A percentile compares a stretch with the other conserved stretches of the same genome.
phyloP scores from a whole-genome alignment of 2,329 filamentous ascomycete genomes.

The Knufia petricola region DNA sequence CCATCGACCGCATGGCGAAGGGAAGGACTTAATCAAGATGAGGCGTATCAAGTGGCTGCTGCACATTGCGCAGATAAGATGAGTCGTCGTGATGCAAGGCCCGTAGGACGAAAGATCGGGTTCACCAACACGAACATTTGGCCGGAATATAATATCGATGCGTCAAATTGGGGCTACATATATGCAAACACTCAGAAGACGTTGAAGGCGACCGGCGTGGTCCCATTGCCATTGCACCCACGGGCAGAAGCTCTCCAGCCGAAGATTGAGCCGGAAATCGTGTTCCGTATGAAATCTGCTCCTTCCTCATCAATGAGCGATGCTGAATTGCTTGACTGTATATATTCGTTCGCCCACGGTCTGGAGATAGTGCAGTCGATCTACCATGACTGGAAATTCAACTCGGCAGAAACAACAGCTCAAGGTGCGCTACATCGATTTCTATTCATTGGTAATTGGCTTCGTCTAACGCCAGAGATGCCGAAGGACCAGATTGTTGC shows the following conservation, averaged over 20 bases:
- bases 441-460: background rate
- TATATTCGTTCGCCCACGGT: background rate
- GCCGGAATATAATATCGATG: background rate
- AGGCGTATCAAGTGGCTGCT: background rate
- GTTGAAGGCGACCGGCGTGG: background rate
- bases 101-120: background rate
- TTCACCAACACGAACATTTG: constrained; percentile 2
- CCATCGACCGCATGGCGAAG: too few relatives aligned
- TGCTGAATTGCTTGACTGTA: background rate
- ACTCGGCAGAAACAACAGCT: background rate
- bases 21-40: background rate
- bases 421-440: background rate
- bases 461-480: too few relatives aligned
- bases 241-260: background rate
- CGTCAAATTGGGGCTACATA: background rate
- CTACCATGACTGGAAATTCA: background rate
- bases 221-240: background rate
- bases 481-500: background rate
- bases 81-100: background rate
- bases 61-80: background rate
- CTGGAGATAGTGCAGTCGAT: background rate
- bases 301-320: background rate
- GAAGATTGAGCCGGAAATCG: background rate
- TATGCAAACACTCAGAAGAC: background rate
- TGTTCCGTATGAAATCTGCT: background rate